These are phyloP conservation scores for Sicyos baderoa DNA, from an alignment of 306 rosid species.

Conservation along the genomic window DNA sequence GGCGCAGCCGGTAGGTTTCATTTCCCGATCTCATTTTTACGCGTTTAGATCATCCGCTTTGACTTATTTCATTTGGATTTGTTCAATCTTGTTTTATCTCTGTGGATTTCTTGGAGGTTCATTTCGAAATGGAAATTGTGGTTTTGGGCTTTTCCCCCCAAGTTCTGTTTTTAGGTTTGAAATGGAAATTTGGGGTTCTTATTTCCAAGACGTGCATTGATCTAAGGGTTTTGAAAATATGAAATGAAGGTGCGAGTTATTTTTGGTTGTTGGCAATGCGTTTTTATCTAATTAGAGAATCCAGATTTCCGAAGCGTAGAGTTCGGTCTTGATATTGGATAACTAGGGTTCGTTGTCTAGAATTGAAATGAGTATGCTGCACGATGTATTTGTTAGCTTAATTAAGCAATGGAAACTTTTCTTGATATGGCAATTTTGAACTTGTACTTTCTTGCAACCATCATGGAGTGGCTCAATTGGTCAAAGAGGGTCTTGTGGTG, in stretches of 20 bases:
- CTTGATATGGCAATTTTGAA: too few species aligned
- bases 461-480: too few species aligned
- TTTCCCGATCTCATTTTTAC: constrained; percentile 3
- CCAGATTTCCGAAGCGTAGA: neutral
- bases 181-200: too few species aligned
- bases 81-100: too few species aligned
- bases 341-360: neutral
- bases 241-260: neutral
- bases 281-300: neutral
- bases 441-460: too few species aligned
- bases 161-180: constrained; percentile 3
- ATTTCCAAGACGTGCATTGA: neutral
- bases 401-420: neutral
- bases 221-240: neutral
- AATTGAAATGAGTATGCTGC: neutral
- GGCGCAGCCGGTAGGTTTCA: constrained; percentile 61
- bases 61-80: neutral
- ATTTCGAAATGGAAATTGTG: neutral
- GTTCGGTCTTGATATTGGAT: neutral
- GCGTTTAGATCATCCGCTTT: constrained; percentile 14
- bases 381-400: neutral
- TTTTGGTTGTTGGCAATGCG: neutral
- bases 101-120: neutral
- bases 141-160: neutral
- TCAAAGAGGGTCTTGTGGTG: too few species aligned